These are phyloP conservation scores for Talaromyces piceae DNA, from an alignment of 2,329 filamentous ascomycete species.

Conservation along the genomic window DNA sequence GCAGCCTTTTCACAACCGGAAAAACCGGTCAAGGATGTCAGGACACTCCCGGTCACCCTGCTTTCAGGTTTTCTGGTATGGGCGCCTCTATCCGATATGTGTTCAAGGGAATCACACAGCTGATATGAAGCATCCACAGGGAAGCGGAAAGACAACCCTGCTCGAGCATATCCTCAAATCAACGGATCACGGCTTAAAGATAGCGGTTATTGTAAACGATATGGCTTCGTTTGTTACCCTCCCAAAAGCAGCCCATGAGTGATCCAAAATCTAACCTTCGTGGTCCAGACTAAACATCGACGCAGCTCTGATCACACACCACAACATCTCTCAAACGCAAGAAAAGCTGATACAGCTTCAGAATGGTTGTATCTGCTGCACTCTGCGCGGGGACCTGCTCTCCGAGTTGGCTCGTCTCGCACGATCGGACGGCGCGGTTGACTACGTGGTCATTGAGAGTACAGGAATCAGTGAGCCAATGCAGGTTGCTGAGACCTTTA, in stretches of 20 bases:
- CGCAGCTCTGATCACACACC: slow-evolving; percentile 52
- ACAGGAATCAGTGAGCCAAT: slow-evolving; percentile 65
- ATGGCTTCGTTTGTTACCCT: slow-evolving; percentile 49
- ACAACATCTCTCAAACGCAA: slow-evolving; percentile 51
- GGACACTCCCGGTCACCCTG: slow-evolving; percentile 49
- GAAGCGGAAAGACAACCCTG: slow-evolving; percentile 64
- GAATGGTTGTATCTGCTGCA: slow-evolving; percentile 72
- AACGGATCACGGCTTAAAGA: slow-evolving; percentile 56
- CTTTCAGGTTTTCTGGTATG: slow-evolving; percentile 53
- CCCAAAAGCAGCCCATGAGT: fast-evolving
- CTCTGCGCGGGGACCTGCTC: slow-evolving; percentile 61
- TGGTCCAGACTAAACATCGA: slow-evolving; percentile 54
- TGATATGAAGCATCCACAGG: slow-evolving; percentile 33
- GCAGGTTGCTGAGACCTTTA: slow-evolving; percentile 68
- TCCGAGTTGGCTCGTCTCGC: slow-evolving; percentile 61
- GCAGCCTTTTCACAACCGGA: not conserved
- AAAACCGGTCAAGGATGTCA: not conserved
- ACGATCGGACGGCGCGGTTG: slow-evolving; percentile 51
- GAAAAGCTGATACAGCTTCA: slow-evolving; percentile 62
- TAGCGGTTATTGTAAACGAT: slow-evolving; percentile 68
- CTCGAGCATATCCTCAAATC: slow-evolving; percentile 61
- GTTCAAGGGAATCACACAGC: slow-evolving; percentile 8
- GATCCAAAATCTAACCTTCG: not conserved
- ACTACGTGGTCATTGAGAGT: slow-evolving; percentile 67
- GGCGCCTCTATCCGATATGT: not conserved